A percentile compares a stretch with the other conserved stretches of the same genome.
Conservation (phyloP, 2,329 filamentous ascomycete species). For the Nigrospora sphaerica region DNA sequence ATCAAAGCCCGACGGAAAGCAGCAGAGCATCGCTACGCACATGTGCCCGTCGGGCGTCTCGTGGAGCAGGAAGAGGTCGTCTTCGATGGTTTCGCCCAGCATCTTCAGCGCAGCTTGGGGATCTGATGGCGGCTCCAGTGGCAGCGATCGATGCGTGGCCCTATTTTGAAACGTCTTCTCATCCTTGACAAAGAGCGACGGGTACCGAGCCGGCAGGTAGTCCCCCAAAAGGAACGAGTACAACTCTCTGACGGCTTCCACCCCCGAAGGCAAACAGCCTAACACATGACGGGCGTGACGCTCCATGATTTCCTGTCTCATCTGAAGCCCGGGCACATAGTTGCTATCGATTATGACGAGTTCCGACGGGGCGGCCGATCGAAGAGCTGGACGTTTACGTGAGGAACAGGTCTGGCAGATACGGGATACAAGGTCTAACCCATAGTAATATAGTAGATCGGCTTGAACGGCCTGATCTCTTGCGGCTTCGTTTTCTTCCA, state of each 20-base stretch:
- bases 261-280: constrained; percentile 32
- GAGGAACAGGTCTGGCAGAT: not conserved
- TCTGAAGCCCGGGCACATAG: constrained; percentile 36
- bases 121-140: constrained; percentile 9
- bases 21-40: constrained; percentile 42
- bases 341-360: constrained; percentile 45
- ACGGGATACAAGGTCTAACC: constrained; percentile 23
- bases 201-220: constrained; percentile 42
- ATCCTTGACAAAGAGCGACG: constrained; percentile 34
- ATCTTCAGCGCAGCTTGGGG: constrained; percentile 26
- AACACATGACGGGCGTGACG: constrained; percentile 31
- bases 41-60: constrained; percentile 33
- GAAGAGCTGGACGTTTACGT: constrained; percentile 27
- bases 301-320: constrained; percentile 30
- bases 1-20: constrained; percentile 45
- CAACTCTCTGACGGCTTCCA: constrained; percentile 36
- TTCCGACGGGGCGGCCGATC: constrained; percentile 34
- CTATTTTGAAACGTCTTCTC: constrained; percentile 28
- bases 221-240: constrained; percentile 38
- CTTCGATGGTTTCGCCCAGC: constrained; percentile 45
- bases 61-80: constrained; percentile 45
- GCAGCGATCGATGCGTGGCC: constrained; percentile 21
- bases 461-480: constrained; percentile 41
- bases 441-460: constrained; percentile 48
- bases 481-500: constrained; percentile 30